phyloP scores from a whole-genome alignment of 2,329 filamentous ascomycete species.

The Furcasterigmium sp. region DNA sequence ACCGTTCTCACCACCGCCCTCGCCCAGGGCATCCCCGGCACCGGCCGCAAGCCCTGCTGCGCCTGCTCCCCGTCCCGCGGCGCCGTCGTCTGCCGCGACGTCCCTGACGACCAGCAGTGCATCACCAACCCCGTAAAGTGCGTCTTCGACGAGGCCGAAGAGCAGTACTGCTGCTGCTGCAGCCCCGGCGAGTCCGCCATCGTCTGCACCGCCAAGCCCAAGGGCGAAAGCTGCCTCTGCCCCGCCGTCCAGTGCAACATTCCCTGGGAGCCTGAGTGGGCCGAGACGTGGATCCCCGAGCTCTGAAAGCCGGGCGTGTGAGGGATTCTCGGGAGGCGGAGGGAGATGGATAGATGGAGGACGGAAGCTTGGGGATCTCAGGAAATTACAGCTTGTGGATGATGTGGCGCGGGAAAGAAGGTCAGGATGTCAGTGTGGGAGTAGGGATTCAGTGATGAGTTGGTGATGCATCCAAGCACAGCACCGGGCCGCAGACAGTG shows the following conservation, averaged over 20 bases:
- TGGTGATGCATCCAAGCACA: too few species aligned
- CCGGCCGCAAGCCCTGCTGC: conserved; percentile 18
- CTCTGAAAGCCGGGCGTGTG: not conserved
- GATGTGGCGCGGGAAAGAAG: too few species aligned
- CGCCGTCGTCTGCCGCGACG: conserved; percentile 17
- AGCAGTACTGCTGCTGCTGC: conserved; percentile 16
- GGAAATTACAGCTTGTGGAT: too few species aligned
- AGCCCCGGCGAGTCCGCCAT: not conserved
- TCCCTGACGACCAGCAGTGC: conserved; percentile 14
- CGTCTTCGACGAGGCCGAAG: conserved; percentile 12
- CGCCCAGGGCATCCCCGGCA: conserved; percentile 7
- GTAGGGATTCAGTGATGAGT: too few species aligned
- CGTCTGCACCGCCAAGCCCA: conserved; percentile 3
- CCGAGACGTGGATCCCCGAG: not conserved
- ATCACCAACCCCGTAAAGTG: conserved; percentile 11
- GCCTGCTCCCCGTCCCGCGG: conserved; percentile 14
- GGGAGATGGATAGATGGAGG: too few species aligned
- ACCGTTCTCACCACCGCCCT: not conserved
- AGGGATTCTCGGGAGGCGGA: too few species aligned
- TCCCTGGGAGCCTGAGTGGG: conserved; percentile 1
- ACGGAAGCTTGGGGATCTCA: too few species aligned
- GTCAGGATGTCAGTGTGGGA: too few species aligned
- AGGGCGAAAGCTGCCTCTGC: conserved; percentile 3
- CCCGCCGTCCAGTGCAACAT: conserved; percentile 1
- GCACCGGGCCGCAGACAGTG: too few species aligned